phyloP scores from a whole-genome alignment of 768 basidiomycete genomes.

The Cubamyces lactineus region DNA sequence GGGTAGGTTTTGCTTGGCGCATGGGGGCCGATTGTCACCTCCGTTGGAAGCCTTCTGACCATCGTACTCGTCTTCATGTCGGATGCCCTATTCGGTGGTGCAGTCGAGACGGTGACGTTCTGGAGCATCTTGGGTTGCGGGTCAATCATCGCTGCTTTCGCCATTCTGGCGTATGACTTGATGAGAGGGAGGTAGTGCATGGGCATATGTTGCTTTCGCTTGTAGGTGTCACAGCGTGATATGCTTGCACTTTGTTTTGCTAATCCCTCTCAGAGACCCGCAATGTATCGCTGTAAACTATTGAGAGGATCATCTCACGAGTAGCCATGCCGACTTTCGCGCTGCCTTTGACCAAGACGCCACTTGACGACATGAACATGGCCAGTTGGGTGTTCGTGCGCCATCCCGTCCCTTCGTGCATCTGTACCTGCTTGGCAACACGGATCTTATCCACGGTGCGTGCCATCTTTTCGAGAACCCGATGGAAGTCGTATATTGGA shows the following conservation, averaged over 20 bases:
- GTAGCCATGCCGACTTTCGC: no score
- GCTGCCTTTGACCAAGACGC: neutral
- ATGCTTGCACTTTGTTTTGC: neutral
- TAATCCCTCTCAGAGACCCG: no score
- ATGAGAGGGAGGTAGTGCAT: conserved; percentile 12
- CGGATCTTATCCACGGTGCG: no score
- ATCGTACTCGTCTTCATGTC: conserved; percentile 86
- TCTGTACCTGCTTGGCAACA: conserved; percentile 4
- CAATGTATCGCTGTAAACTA: no score
- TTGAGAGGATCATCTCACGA: no score
- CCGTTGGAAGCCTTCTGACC: conserved; percentile 92
- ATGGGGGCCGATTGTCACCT: conserved; percentile 87
- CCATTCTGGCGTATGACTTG: conserved; percentile 76
- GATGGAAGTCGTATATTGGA: neutral
- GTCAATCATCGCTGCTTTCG: conserved; percentile 83
- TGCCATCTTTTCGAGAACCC: no score
- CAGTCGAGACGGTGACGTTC: conserved; percentile 59
- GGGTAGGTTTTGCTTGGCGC: conserved; percentile 74
- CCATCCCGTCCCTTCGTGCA: neutral
- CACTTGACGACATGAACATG: conserved; percentile 1
- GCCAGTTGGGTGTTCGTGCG: neutral
- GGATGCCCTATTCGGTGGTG: conserved; percentile 74
- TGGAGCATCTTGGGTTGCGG: conserved; percentile 79
- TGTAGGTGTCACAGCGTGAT: neutral
- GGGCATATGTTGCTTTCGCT: neutral